Evolutionary conservation across 2,329 filamentous ascomycete genomes (phyloP), one percentile per base, ranked within the genome.

Genomic region (Pseudogymnoascus pannorum): DNA sequence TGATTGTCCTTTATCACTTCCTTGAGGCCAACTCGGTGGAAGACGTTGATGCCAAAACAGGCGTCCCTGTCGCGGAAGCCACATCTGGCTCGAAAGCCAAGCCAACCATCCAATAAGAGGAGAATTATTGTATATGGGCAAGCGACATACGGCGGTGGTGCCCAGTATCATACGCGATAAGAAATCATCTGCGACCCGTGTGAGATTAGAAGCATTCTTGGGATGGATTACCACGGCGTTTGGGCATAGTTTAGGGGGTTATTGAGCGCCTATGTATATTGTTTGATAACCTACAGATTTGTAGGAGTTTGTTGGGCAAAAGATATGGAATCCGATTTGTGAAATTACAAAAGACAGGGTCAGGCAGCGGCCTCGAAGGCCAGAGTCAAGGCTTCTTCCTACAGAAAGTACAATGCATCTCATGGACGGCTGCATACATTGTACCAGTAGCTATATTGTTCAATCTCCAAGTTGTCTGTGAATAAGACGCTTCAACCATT

Each of bases 1-100:
- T 99, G 64, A 97, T 97, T 67, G 86, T 99, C 29, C 77, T 96
- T 26, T 97, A 99, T 77, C 92, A 97, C 76, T 97, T 95, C 78
- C 86, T 99, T 70, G 93, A 97, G 75, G 84, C 96, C 78, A 97
- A 99, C 72, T 85, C 91, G n/a, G 80, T 82, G 66, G 82, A 87
- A 62, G 76, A 78, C 24, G 63, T 68, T 20, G 64, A 63, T 35
- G 57, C 40, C 22, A 60, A 66, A 61, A 69, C 69, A 60, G 65
- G 63, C 51, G 61, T 3, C 48, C n/a, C 60, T 40, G 61, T 60
- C 38, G 31, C 58, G 7, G 57, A 20, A 40, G 48, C 65, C 12
- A 54, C 62, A 48, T 51, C 64, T 7, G 62, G 64, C 54, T 57
- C 57, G 63, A 66, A 68, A 35, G 54, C 60, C 24, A 67, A 66